Evolutionary conservation across 352 stramenopile species (phyloP).

Genomic region (Phytophthora megakarya): DNA sequence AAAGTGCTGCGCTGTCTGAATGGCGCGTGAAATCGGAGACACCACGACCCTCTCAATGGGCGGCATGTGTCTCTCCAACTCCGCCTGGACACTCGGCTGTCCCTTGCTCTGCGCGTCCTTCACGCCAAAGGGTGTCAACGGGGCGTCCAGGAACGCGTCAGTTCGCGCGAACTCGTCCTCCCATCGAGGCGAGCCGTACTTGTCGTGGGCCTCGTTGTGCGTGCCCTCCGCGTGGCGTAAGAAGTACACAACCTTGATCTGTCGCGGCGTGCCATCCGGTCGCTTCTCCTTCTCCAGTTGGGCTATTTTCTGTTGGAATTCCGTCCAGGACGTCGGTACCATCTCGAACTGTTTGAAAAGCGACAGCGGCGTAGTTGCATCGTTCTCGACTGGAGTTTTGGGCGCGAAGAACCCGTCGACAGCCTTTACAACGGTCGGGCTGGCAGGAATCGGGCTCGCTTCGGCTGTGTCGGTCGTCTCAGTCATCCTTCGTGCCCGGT

Average conservation of each 20-base stretch:
- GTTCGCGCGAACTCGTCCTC: conserved; percentile 68
- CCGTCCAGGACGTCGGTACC: conserved; percentile 31
- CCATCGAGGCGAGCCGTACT: conserved; percentile 65
- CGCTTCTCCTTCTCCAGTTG: conserved; percentile 32
- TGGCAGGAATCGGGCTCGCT: neutral
- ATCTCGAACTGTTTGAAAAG: conserved; percentile 47
- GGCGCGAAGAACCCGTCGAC: conserved; percentile 31
- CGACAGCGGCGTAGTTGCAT: conserved; percentile 1
- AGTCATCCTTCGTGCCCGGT: too few species aligned
- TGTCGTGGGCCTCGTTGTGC: conserved; percentile 71
- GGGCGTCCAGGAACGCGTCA: conserved; percentile 62
- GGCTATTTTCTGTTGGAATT: conserved; percentile 29
- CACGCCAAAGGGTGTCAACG: conserved; percentile 67
- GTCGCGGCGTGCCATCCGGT: conserved; percentile 4
- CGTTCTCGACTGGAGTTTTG: conserved; percentile 1
- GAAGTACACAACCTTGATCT: conserved; percentile 81
- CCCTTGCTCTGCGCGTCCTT: conserved; percentile 59
- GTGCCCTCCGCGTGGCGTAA: conserved; percentile 75
- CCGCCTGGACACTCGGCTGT: conserved; percentile 32
- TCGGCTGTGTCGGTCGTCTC: conserved; percentile 5
- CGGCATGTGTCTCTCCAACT: conserved; percentile 45
- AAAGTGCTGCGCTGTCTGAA: conserved; percentile 76
- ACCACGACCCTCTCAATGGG: conserved; percentile 37
- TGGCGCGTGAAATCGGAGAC: conserved; percentile 58
- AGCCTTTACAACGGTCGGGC: conserved; percentile 15